Percentiles rank a stretch among this genome's conserved stretches.
Conservation (phyloP, 768 basidiomycete species). For the Podaxis sp. region DNA sequence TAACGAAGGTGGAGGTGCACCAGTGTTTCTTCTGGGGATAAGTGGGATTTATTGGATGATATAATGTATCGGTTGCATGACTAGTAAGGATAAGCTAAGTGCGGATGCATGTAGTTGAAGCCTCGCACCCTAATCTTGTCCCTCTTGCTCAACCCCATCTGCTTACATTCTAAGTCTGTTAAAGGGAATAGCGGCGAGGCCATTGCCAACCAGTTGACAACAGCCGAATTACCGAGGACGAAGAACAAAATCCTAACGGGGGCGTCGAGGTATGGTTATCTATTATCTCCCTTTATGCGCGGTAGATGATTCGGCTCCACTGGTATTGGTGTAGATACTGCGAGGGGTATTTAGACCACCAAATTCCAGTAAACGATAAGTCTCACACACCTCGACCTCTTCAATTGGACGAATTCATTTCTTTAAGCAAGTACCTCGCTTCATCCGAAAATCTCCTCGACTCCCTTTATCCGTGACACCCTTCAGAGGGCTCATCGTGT, state of each 20-base stretch:
- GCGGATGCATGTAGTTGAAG: background rate
- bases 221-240: conserved; percentile 34
- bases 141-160: conserved; percentile 52
- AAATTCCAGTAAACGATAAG: background rate
- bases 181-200: conserved; percentile 25
- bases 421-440: conserved; percentile 83
- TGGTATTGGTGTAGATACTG: conserved; percentile 33
- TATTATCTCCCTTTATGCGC: conserved; percentile 12
- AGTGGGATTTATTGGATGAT: conserved; percentile 32
- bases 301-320: conserved; percentile 16
- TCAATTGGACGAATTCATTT: conserved; percentile 58
- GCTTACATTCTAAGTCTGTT: conserved; percentile 45
- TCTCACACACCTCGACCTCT: conserved; percentile 60
- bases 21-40: conserved; percentile 33
- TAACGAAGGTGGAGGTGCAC: conserved; percentile 25
- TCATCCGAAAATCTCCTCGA: conserved; percentile 79
- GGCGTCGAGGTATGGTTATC: conserved; percentile 13
- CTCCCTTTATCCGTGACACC: conserved; percentile 87
- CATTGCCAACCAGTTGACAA: conserved; percentile 50
- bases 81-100: conserved; percentile 21
- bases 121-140: conserved; percentile 55
- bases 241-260: conserved; percentile 45
- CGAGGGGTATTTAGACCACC: background rate
- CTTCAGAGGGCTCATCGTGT: conserved; percentile 72
- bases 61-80: conserved; percentile 35